A percentile compares a stretch with the other conserved stretches of the same genome.
Conservation (phyloP, 2,329 filamentous ascomycete species). For the Celoporthe dispersa region DNA sequence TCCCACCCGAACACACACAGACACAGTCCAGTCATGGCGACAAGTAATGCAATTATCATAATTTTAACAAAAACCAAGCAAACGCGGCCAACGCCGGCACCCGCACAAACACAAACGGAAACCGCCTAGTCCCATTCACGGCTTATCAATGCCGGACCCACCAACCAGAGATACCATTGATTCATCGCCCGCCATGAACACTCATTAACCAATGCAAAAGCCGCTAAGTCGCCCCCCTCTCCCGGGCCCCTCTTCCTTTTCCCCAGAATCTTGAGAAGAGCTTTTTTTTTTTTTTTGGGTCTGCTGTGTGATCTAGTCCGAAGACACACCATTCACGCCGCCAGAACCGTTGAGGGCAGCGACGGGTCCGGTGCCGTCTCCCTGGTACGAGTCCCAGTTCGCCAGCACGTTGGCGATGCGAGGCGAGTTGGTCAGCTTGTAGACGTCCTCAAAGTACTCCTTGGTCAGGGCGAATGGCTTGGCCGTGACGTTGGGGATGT, state of each 20-base stretch:
- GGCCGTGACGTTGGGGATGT: slow-evolving; percentile 98
- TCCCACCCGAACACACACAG: slow-evolving; percentile 2
- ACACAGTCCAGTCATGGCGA: slow-evolving; percentile 8
- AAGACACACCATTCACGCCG: slow-evolving; percentile 23
- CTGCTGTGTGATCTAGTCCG: slow-evolving; percentile 22
- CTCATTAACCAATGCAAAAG: slow-evolving; percentile 11
- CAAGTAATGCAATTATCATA: slow-evolving; percentile 18
- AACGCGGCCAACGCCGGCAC: slow-evolving; percentile 30
- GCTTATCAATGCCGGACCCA: slow-evolving; percentile 21
- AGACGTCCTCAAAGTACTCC: slow-evolving; percentile 99
- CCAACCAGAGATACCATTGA: slow-evolving; percentile 16
- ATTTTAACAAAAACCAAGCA: slow-evolving; percentile 7
- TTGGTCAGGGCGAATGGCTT: slow-evolving; percentile 93
- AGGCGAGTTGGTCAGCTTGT: slow-evolving; percentile 84
- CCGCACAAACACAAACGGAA: slow-evolving; percentile 19
- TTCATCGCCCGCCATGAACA: slow-evolving; percentile 21
- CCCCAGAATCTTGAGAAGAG: not conserved
- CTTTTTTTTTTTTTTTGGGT: too few relatives aligned
- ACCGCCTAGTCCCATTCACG: slow-evolving; percentile 19
- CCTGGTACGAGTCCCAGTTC: slow-evolving; percentile 80
- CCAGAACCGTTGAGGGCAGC: slow-evolving; percentile 21
- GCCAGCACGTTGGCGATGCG: slow-evolving; percentile 80
- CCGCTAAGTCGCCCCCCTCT: too few relatives aligned
- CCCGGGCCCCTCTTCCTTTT: too few relatives aligned
- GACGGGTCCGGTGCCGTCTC: slow-evolving; percentile 44